Percentiles rank a stretch among this genome's conserved stretches.
Conservation (phyloP, 2,329 filamentous ascomycete species). For the Cordyceps farinosa region DNA sequence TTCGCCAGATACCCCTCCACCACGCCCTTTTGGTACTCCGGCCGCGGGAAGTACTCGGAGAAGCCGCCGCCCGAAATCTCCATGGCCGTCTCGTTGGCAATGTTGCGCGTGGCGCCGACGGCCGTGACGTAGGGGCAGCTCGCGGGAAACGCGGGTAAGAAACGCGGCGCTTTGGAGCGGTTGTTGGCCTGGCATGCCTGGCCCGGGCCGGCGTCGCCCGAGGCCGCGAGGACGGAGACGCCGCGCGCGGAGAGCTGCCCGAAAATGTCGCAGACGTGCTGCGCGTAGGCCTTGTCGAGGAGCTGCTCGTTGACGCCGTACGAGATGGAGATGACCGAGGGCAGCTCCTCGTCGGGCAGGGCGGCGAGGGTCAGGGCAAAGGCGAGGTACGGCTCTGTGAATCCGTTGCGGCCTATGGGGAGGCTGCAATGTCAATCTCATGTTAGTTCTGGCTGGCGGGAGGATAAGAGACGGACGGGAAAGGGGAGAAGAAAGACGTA, state of each 20-base stretch:
- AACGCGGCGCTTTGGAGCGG: constrained; percentile 31
- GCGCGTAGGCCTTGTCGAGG: constrained; percentile 56
- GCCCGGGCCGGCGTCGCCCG: constrained; percentile 52
- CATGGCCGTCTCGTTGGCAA: constrained; percentile 50
- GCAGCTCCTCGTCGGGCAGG: constrained; percentile 51
- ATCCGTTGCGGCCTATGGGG: constrained; percentile 26
- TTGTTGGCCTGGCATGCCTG: constrained; percentile 36
- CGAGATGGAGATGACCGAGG: constrained; percentile 63
- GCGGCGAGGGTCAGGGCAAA: constrained; percentile 58
- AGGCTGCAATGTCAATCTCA: constrained; percentile 17
- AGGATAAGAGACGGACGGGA: not conserved
- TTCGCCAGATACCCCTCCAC: constrained; percentile 42
- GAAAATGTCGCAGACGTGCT: constrained; percentile 52
- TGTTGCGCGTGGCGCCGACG: constrained; percentile 53
- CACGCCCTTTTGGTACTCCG: constrained; percentile 44
- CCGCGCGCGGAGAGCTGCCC: constrained; percentile 63
- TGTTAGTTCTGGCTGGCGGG: not conserved
- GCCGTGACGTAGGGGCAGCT: constrained; percentile 59
- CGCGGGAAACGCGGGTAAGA: constrained; percentile 35
- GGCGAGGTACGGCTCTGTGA: constrained; percentile 64
- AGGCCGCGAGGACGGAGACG: constrained; percentile 62
- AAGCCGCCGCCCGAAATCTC: constrained; percentile 52
- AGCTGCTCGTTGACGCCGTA: constrained; percentile 68
- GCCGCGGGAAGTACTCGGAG: constrained; percentile 44
- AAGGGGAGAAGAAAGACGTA: constrained; percentile 24